Base-by-base conservation (phyloP, 345 rosid species). In the Adansonia digitata region DNA sequence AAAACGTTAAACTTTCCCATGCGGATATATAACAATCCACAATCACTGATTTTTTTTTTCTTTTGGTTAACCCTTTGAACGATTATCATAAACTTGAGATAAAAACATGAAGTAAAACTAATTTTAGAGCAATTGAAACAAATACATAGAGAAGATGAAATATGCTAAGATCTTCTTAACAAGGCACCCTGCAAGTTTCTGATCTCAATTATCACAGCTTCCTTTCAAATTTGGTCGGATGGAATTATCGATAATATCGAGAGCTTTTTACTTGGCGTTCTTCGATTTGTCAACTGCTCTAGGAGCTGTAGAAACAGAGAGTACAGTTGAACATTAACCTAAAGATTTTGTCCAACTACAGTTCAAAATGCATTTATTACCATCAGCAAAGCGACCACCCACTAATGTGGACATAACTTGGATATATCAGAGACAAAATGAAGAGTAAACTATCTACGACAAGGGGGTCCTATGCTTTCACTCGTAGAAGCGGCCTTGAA, bases 271-370 rank as follows among this genome's bases (percentile, higher is more conserved):
- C 35, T 59, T 83, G 75, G 76, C 82, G 81, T 73, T 84, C 85
- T 86, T 85, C 11, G 92, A 82, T 81, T 88, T 90, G 81, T 85
- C 94, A 83, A 83, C 65, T 24, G 86, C 88, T 42, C 86, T 77
- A 18, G 94, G 94, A 75, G 92, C 94, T 90, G 83, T 55, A 7
- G 78, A 73, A 37, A 39, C 22, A 57, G 52, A 72, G 55, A 31
- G 48, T 7, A 24, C 15, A 5, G 73, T 29, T 18, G 1, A 70
- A 31, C 4, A 35, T 27, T 14, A 60, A 56, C 69, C 5, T 17
- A 34, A n/a, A 37, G 20, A 22, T 66, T 49, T 11, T 13, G 52
- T 29, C 63, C 51, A 69, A 2, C 15, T 22, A 15, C 1, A 7
- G 17, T 24, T 69, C 37, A 46, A 42, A 39, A 29, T 5, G 5